Evolutionary conservation across 495 filamentous ascomycete species (phyloP), one percentile per base, ranked within the genome.

Genomic region (Neurospora discreta): DNA sequence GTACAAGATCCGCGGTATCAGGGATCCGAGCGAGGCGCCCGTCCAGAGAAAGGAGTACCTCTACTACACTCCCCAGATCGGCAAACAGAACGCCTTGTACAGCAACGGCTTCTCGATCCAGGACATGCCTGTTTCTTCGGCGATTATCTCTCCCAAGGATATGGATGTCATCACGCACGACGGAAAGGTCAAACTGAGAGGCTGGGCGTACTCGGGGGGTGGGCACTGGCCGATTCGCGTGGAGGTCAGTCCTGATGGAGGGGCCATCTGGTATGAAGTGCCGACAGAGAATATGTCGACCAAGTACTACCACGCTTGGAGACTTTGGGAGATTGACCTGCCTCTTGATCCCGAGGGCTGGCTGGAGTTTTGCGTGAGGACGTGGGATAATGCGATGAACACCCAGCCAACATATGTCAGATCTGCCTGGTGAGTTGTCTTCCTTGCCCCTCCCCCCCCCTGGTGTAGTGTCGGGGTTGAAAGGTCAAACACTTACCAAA

Each of bases 201-300:
- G 88, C 5, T 90, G 88, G 88, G 88, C 88, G 1, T 90, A 89
- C 58, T 84, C 81, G 13, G 88, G 88, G 15, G 86, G 87, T 15
- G 87, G 88, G 3, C 81, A 82, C 26, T 89, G 87, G 87, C 87
- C 87, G 10, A 84, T 86, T 69, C 73, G 87, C 1, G 86, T 89
- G 11, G 88, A 90, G 73, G 82, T 90, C 3, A 84, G 80, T 39
- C 77, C 81, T 3, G 88, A 90, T 74, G 88, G 88, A 0, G 87
- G 88, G 0, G 82, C 81, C 58, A 81, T 84, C 8, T 90, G 88
- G 88, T 89, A 89, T 69, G 82, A 85, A 69, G 84, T 86, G 2
- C 76, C 76, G 70, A 69, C 42, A 15, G 82, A 87, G 60, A 85
- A 86, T 5, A 60, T 89, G 69, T 83, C 80, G 11, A 78, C 78